Evolutionary conservation across 352 stramenopile genomes (phyloP), one percentile per base, ranked within the genome.

Genomic region (Peronosclerospora sorghi): DNA sequence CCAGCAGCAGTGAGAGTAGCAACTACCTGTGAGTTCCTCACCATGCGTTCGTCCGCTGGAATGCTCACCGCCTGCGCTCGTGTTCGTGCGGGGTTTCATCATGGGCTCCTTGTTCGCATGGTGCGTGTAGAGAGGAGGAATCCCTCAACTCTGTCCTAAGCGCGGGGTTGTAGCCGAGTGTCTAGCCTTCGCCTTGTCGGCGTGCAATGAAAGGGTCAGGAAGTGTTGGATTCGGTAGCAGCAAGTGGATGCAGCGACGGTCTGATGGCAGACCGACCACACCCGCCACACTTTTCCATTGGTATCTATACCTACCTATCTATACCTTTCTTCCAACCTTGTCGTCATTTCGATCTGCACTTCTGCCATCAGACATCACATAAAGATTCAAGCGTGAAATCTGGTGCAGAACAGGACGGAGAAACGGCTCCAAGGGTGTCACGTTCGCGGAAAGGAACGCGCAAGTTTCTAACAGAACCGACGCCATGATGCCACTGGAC

Each of bases 181-280:
- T 20, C 54, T 48, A 26, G 58, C 58, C 7, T 51, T 23, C 17
- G 30, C 34, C 35, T 68, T 64, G 1, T 29, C 29, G 21, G 64
- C 54, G 15, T 58, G 46, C 10, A 56, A 39, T 5, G 51, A 65
- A 21, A 39, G 54, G 20, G 44, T 48, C 15, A 66, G 13, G 4
- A 84, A 52, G 8, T 71, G 59, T 43, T 86, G 74, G 34, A 83
- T 62, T 15, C 62, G 59, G 32, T 86, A 86, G 48, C 74, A 86
- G 48, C 74, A 86, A 27, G 58, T 80, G 20, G 54, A 20, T 86
- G n/a, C n/a, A n/a, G 71, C 71, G 64, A 36, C 71, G 17, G 64
- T 76, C 45, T 75, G 54, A 20, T 86, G n/a, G n/a, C n/a, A n/a
- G n/a, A n/a, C n/a, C n/a, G n/a, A n/a, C n/a, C n/a, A n/a, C n/a